Base-by-base conservation (phyloP, 495 filamentous ascomycete species). In the Daldinia concentrica region DNA sequence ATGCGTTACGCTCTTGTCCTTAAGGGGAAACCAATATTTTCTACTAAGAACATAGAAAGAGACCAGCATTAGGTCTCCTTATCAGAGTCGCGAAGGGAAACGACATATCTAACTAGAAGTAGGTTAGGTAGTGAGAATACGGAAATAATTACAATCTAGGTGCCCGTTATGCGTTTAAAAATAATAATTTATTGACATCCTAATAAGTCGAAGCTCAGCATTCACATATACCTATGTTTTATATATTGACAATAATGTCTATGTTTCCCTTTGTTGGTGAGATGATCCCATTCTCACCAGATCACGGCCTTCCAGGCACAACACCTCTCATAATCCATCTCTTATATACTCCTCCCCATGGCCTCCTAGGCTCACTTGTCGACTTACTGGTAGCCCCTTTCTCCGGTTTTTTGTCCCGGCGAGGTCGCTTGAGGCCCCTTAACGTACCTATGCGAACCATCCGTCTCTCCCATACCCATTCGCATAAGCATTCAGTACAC, bases 401-500 rank as follows among this genome's bases (percentile, higher is more conserved):
- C 9, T 39, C 6, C 12, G 1, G 15, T 6, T 11, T 43, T 9
- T 26, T 12, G 14, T 30, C 0, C 17, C 11, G 17, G 27, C 6
- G 12, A 34, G 51, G 5, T 57, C 68, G 62, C 27, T 1, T 63
- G 34, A 9, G 15, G 6, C 63, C 63, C 15, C 7, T 45, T 12
- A 29, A 1, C 63, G 54, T 67, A 63, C 69, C 69, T 45, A 63
- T 58, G 12, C 58, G 63, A 58, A 55, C 9, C 15, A 8, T 11
- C 27, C 69, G 57, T 15, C 52, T 14, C 24, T 72, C 58, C 58
- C 68, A 71, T 11, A 67, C 41, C 14, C 62, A n/a, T 1, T 36
- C 29, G 32, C 39, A 29, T 60, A 55, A 61, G 37, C 69, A 72
- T 19, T 19, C 12, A 6, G n/a, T 50, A 57, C 69, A 72, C 60